Evolutionary conservation across 2,329 filamentous ascomycete species (phyloP).

Genomic region (Fusarium tjaetaba): DNA sequence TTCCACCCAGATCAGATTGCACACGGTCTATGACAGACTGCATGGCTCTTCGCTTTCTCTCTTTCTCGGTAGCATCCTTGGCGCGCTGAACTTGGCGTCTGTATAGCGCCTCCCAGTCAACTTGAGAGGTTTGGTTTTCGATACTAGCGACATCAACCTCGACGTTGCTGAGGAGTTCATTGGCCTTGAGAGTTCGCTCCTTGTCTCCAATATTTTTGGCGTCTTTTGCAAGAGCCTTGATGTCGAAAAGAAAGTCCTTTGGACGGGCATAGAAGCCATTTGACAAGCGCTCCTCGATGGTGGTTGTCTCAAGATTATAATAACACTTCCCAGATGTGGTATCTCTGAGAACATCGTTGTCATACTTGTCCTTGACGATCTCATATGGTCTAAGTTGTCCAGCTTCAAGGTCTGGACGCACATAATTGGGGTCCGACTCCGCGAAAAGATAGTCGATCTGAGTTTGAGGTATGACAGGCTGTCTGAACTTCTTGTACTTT

Average conservation of each 20-base stretch:
- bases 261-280: conserved; percentile 96
- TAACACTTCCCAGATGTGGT: conserved; percentile 83
- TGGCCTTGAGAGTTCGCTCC: conserved; percentile 84
- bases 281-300: conserved; percentile 94
- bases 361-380: conserved; percentile 81
- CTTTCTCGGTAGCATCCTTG: conserved; percentile 67
- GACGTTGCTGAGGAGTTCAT: conserved; percentile 91
- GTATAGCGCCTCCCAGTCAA: conserved; percentile 87
- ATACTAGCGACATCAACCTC: conserved; percentile 90
- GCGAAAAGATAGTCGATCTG: conserved; percentile 85
- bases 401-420: conserved; percentile 65
- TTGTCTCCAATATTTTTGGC: conserved; percentile 84
- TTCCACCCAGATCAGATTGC: conserved; percentile 61
- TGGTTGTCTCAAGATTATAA: conserved; percentile 93
- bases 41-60: conserved; percentile 69
- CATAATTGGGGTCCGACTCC: conserved; percentile 79
- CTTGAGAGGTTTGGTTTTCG: conserved; percentile 71
- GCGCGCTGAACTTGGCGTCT: conserved; percentile 74
- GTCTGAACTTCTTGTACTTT: conserved; percentile 88
- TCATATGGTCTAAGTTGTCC: conserved; percentile 78
- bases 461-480: conserved; percentile 77
- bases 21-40: conserved; percentile 63
- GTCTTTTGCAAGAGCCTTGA: conserved; percentile 86
- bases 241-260: conserved; percentile 88
- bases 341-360: conserved; percentile 79